Conservation (phyloP, 108 stramenopile genomes). For the Pseudonitzschia delicatissima region DNA sequence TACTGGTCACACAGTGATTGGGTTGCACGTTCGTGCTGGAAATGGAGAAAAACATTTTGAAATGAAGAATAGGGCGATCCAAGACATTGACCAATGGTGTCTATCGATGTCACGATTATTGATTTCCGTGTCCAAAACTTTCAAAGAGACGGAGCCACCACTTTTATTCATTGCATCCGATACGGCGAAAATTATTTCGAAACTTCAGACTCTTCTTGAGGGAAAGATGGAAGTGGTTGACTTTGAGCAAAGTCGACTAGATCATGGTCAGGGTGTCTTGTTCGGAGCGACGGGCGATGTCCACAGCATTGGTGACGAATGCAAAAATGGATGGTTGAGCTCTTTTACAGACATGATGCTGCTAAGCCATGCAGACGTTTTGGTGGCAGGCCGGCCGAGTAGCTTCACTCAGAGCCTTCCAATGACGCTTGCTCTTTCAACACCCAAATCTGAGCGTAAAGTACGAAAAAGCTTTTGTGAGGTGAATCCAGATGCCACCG, state of each 20-base stretch:
- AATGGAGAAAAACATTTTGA: conserved; percentile 55
- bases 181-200: conserved; percentile 30
- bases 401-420: conserved; percentile 57
- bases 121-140: not conserved
- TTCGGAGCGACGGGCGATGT: conserved; percentile 20
- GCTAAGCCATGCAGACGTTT: conserved; percentile 42
- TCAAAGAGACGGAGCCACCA: conserved; percentile 27
- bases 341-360: conserved; percentile 45
- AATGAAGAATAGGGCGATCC: conserved; percentile 30
- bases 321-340: conserved; percentile 22
- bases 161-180: conserved; percentile 58
- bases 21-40: conserved; percentile 55
- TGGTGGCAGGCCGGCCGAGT: conserved; percentile 43
- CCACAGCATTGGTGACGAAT: not conserved
- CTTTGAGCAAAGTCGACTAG: conserved; percentile 19
- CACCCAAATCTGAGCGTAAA: not conserved
- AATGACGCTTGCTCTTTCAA: conserved; percentile 34
- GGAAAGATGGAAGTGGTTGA: conserved; percentile 13
- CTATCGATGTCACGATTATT: not conserved
- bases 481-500: conserved; percentile 15
- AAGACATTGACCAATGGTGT: conserved; percentile 11
- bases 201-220: conserved; percentile 11
- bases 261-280: conserved; percentile 24
- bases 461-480: conserved; percentile 17
- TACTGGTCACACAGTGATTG: conserved; percentile 44